These are phyloP conservation scores for Macadamia tetraphylla DNA, from an alignment of 164 flowering plant genomes.

Conservation along the genomic window DNA sequence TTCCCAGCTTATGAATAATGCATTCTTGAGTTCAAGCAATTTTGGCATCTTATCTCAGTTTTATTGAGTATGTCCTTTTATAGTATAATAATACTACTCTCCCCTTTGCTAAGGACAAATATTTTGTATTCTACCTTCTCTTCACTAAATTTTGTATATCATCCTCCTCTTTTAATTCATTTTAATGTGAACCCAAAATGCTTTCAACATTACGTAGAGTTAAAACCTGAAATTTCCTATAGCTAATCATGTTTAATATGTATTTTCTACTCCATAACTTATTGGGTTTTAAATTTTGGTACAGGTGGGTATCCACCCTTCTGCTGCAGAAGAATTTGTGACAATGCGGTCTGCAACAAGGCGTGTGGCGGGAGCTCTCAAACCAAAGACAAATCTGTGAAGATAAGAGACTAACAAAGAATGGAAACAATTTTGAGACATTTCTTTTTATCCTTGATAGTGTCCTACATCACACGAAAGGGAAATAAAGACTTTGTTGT, in stretches of 20 bases:
- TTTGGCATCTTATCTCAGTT: too few species aligned
- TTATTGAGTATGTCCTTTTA: too few species aligned
- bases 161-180: neutral
- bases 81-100: too few species aligned
- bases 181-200: too few species aligned
- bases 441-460: neutral
- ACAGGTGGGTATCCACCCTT: conserved; percentile 97
- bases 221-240: neutral
- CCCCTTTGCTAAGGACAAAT: neutral
- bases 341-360: conserved; percentile 83
- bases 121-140: neutral
- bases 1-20: too few species aligned
- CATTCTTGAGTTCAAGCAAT: too few species aligned
- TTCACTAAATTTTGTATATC: neutral
- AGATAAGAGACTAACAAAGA: neutral
- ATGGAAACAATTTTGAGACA: neutral
- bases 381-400: conserved; percentile 61
- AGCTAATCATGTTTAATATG: neutral
- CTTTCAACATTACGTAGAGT: too few species aligned
- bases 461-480: neutral
- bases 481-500: neutral
- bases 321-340: conserved; percentile 96
- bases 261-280: neutral
- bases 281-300: neutral
- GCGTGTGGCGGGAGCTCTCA: conserved; percentile 40